These are phyloP conservation scores for Paracoccidioides brasiliensis DNA, from an alignment of 2,329 filamentous ascomycete genomes.

Conservation along the genomic window DNA sequence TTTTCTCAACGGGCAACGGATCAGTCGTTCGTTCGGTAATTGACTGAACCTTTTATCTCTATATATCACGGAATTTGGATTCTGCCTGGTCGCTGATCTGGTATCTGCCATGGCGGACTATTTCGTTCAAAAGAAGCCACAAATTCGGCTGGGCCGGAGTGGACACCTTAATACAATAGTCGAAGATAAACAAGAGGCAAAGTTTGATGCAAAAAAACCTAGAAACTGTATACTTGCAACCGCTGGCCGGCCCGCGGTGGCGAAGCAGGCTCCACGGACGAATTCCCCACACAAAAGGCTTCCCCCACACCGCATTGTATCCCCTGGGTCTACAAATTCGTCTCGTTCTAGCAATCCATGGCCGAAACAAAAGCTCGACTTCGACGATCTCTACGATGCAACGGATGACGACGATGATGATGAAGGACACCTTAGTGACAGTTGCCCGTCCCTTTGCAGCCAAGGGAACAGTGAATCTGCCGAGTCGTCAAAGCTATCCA, in stretches of 20 bases:
- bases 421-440: constrained; percentile 45
- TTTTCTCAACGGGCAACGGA: not conserved
- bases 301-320: not conserved
- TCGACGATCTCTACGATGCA: constrained; percentile 78
- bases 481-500: constrained; percentile 29
- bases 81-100: not conserved
- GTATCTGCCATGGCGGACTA: not conserved
- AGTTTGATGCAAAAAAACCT: constrained; percentile 17
- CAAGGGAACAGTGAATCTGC: constrained; percentile 31
- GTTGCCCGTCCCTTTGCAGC: constrained; percentile 38
- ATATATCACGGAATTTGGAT: not conserved
- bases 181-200: constrained; percentile 37
- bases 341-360: not conserved
- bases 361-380: constrained; percentile 43
- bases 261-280: not conserved
- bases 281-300: not conserved
- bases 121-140: constrained; percentile 17
- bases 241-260: not conserved
- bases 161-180: constrained; percentile 52
- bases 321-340: not conserved
- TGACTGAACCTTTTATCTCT: not conserved
- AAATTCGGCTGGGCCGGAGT: constrained; percentile 44
- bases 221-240: constrained; percentile 3
- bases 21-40: not conserved
- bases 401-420: constrained; percentile 60